phyloP scores from a whole-genome alignment of 768 basidiomycete species.

The Infundibulicybe gibba region DNA sequence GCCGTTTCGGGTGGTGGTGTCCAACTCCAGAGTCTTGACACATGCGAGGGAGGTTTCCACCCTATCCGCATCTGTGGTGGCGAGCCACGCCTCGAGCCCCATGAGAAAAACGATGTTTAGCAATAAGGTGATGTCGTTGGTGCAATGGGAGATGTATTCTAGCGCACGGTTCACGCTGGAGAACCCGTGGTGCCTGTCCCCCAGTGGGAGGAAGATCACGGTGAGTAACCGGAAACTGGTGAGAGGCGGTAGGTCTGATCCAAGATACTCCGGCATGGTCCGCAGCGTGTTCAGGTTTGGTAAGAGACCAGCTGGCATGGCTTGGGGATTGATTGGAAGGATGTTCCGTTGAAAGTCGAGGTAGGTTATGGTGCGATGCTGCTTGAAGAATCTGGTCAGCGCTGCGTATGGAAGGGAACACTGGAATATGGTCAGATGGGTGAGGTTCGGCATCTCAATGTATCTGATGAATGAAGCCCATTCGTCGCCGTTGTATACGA shows the following conservation, averaged over 20 bases:
- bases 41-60: too few species aligned
- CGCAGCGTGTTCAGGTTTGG: background rate
- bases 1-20: too few species aligned
- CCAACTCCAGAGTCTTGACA: too few species aligned
- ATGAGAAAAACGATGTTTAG: background rate
- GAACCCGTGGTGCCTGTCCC: background rate
- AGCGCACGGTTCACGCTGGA: background rate
- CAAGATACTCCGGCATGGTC: slow-evolving; percentile 2
- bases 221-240: background rate
- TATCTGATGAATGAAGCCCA: background rate
- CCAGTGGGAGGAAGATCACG: background rate
- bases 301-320: background rate
- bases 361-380: slow-evolving; percentile 1
- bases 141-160: background rate
- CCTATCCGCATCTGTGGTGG: background rate
- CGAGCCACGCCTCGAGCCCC: slow-evolving; percentile 3
- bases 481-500: slow-evolving; percentile 1
- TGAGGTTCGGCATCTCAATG: background rate
- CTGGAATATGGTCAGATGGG: slow-evolving; percentile 2
- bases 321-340: background rate
- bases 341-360: slow-evolving; percentile 3
- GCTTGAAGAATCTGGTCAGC: slow-evolving; percentile 1
- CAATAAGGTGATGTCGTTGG: background rate
- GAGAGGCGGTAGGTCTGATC: background rate
- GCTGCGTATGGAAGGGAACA: background rate